Conservation (phyloP, 2,329 filamentous ascomycete genomes). For the Didymella arachidicola region DNA sequence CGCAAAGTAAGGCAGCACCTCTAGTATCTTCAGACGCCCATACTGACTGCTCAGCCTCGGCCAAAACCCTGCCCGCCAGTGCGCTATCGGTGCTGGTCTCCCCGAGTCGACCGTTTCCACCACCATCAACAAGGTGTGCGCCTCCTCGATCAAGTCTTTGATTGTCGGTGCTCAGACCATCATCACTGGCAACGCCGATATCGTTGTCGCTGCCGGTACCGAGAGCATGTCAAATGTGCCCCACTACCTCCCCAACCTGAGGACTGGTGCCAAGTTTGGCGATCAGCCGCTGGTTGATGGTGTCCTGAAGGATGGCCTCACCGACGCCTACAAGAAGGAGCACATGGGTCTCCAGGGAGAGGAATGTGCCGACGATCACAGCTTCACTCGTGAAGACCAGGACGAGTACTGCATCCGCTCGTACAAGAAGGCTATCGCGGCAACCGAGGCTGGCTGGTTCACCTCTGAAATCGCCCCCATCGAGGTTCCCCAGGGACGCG, state of each 20-base stretch:
- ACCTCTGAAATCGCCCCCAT: constrained; percentile 86
- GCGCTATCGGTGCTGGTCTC: constrained; percentile 87
- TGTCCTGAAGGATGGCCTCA: constrained; percentile 92
- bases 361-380: constrained; percentile 87
- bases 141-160: constrained; percentile 91
- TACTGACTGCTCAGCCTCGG: constrained; percentile 71
- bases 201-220: constrained; percentile 91
- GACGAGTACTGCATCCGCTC: constrained; percentile 95
- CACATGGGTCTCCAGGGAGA: constrained; percentile 96
- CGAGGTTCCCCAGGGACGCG: constrained; percentile 84
- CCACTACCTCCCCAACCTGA: constrained; percentile 90
- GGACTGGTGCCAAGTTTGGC: constrained; percentile 91
- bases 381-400: constrained; percentile 82
- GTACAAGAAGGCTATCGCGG: constrained; percentile 91
- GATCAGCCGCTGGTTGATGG: constrained; percentile 89
- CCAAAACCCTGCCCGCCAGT: constrained; percentile 95
- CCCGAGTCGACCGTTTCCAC: constrained; percentile 81
- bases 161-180: constrained; percentile 96
- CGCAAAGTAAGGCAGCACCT: constrained; percentile 73
- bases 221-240: constrained; percentile 99
- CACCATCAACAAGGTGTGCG: constrained; percentile 99
- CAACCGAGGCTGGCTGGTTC: constrained; percentile 83
- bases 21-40: background rate
- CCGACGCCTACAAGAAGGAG: constrained; percentile 93
- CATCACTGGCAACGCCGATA: constrained; percentile 91